These are phyloP conservation scores for Adansonia grandidieri DNA, from an alignment of 441 rosid genomes.

Conservation along the genomic window DNA sequence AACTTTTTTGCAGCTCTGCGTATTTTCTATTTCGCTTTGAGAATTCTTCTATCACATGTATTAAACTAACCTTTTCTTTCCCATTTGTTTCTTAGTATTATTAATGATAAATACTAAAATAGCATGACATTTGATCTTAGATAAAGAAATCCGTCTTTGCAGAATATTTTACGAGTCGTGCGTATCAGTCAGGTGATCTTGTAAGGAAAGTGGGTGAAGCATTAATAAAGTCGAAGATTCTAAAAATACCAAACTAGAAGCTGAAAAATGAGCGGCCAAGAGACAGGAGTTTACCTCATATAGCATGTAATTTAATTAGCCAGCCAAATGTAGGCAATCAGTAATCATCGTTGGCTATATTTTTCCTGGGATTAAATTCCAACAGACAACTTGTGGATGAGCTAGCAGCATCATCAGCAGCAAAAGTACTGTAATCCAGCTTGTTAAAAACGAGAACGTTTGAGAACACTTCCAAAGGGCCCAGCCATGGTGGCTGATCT, in stretches of 20 bases:
- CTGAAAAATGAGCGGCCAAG: background rate
- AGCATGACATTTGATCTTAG: background rate
- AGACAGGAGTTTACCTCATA: background rate
- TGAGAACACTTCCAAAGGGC: slow-evolving; percentile 6
- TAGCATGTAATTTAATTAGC: background rate
- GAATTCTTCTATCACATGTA: background rate
- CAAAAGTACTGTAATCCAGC: slow-evolving; percentile 1
- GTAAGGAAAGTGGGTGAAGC: slow-evolving; percentile 13
- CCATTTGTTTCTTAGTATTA: background rate
- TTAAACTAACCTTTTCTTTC: slow-evolving; percentile 6
- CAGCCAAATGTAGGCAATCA: background rate
- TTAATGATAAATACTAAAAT: background rate
- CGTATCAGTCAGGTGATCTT: background rate
- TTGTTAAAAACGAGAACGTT: slow-evolving; percentile 15
- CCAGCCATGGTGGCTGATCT: slow-evolving; percentile 11
- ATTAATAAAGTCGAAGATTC: background rate
- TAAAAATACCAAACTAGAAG: background rate
- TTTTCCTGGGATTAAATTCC: background rate
- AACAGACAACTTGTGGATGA: background rate
- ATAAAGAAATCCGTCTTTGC: background rate
- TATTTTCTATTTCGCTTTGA: background rate
- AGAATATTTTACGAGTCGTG: no score
- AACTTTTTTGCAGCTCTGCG: background rate
- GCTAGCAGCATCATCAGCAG: no score
- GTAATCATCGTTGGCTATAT: background rate